Evolutionary conservation across 2,329 filamentous ascomycete species (phyloP), one percentile per base, ranked within the genome.

Genomic region (Teratosphaeriaceae sp.): DNA sequence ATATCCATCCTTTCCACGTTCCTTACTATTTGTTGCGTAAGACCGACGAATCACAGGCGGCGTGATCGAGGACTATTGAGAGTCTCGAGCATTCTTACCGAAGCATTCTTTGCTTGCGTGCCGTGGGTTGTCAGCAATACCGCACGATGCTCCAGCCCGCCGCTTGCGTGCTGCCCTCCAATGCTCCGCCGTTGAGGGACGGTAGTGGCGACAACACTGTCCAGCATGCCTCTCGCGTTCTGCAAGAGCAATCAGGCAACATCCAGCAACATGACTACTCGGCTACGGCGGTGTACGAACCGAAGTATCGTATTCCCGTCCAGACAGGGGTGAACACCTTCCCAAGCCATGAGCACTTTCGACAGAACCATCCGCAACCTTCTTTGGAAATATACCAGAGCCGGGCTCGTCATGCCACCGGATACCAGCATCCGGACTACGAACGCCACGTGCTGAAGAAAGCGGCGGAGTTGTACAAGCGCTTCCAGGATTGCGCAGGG

Each of bases 191-290:
- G 30, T 55, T 67, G 40, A 50, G 56, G 30, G 57, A 62, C n/a
- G 54, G 30, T 35, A 52, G 60, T 22, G 22, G 40, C 47, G 46
- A 45, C 18, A 46, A 37, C 35, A 45, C 50, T 44, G 34, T 52
- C 35, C 44, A 53, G 39, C 54, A 59, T 47, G 46, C 50, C 38
- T 59, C 56, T 22, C 53, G 60, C 46, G 60, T 66, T 7, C 53
- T 71, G 19, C 67, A 68, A 42, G 68, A 69, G 44, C 63, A 65
- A 26, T 68, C 63, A 34, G 61, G 57, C 39, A 70, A 71, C 45
- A 59, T 64, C 44, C 61, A 66, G 39, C 59, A 48, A 2, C 16
- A 34, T 13, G 43, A 64, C 34, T 57, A 54, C 41, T 33, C 44
- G 7, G 45, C 45, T 20, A n/a, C 33, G 13, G 20, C 42, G 18